Percentiles rank a stretch among this genome's conserved stretches.
Evolutionary conservation across 148 eudicot species (phyloP).

Genomic region (Oxyria digyna): DNA sequence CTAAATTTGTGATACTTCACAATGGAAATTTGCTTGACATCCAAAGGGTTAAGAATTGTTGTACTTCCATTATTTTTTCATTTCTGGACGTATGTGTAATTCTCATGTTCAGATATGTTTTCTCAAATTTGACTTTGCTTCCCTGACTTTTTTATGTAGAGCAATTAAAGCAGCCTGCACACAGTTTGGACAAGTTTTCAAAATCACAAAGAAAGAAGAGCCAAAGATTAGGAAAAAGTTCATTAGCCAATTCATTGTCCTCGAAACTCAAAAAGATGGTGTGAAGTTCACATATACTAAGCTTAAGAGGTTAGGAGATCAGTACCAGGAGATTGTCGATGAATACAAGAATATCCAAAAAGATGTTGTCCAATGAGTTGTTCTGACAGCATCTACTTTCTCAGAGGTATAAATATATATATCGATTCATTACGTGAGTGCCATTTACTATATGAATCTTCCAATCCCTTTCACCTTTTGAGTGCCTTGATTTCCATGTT

Average conservation of each 20-base stretch:
- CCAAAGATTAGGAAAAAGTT: slow-evolving; percentile 89
- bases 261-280: slow-evolving; percentile 96
- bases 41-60: no score
- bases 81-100: no score
- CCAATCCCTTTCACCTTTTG: slow-evolving; percentile 3
- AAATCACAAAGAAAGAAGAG: slow-evolving; percentile 97
- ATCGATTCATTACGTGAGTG: neutral
- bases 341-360: slow-evolving; percentile 79
- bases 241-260: slow-evolving; percentile 74
- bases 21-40: no score
- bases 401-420: slow-evolving; percentile 45
- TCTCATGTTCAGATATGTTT: no score
- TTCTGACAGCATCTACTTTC: slow-evolving; percentile 67
- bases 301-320: slow-evolving; percentile 79
- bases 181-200: slow-evolving; percentile 94
- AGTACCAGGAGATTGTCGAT: slow-evolving; percentile 67
- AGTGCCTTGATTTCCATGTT: slow-evolving; percentile 9
- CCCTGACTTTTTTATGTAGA: no score
- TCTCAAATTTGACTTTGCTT: no score
- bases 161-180: no score
- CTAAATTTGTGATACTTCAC: no score
- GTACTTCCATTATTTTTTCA: no score
- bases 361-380: slow-evolving; percentile 73
- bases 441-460: neutral
- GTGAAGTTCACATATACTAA: slow-evolving; percentile 86